These are phyloP conservation scores for Sporothrix schenckii DNA, from an alignment of 2,329 filamentous ascomycete species.

Conservation along the genomic window DNA sequence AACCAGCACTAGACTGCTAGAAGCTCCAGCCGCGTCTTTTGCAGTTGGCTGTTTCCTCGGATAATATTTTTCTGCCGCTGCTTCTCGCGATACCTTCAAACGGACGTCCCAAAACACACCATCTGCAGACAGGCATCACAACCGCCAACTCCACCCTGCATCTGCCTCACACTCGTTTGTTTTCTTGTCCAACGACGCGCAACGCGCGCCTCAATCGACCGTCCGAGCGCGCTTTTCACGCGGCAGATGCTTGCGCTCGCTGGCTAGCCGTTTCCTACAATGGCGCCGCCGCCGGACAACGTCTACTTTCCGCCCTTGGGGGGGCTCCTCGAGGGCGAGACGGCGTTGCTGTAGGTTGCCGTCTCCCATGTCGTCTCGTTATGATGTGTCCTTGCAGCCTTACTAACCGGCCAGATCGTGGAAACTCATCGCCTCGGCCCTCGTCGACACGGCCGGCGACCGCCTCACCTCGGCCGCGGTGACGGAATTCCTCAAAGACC, in stretches of 20 bases:
- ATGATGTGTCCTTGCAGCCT: background rate
- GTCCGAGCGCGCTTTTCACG: background rate
- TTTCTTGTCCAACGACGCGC: background rate
- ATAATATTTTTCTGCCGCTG: conserved; percentile 31
- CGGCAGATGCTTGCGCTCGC: conserved; percentile 27
- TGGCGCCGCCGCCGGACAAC: conserved; percentile 70
- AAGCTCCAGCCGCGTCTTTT: conserved; percentile 36
- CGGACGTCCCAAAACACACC: background rate
- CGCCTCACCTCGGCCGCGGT: conserved; percentile 59
- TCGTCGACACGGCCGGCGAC: conserved; percentile 60
- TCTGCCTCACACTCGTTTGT: background rate
- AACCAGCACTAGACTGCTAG: background rate
- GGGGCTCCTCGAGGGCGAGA: conserved; percentile 79
- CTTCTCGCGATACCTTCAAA: conserved; percentile 28
- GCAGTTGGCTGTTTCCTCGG: conserved; percentile 22
- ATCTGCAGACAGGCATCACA: conserved; percentile 3
- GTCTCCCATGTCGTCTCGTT: conserved; percentile 24
- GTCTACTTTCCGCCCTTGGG: conserved; percentile 83
- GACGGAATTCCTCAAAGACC: conserved; percentile 70
- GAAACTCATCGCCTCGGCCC: conserved; percentile 61
- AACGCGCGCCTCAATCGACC: background rate
- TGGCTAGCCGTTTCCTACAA: conserved; percentile 47
- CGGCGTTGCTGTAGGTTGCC: conserved; percentile 71
- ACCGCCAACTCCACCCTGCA: background rate
- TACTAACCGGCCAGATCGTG: conserved; percentile 55